Conservation (phyloP, 164 flowering plant species). For the Sextonia rubra region DNA sequence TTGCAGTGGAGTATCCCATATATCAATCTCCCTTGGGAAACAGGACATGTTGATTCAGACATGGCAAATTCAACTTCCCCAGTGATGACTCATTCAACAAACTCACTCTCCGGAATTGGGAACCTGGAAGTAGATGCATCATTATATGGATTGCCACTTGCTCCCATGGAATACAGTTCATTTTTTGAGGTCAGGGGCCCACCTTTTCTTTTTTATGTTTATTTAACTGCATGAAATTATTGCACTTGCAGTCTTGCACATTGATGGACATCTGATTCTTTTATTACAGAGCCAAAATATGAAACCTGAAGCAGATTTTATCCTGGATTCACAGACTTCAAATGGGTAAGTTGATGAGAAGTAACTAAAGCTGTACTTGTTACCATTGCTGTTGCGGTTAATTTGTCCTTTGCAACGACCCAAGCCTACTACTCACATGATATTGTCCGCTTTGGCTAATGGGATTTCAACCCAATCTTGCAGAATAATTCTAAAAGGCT, state of each 20-base stretch:
- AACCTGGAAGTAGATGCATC: conserved; percentile 29
- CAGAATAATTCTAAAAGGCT: too few species aligned
- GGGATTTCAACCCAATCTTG: too few species aligned
- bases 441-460: too few species aligned
- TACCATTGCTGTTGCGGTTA: not conserved
- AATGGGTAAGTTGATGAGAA: conserved; percentile 46
- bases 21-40: conserved; percentile 88
- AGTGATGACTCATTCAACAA: conserved; percentile 22
- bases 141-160: conserved; percentile 63
- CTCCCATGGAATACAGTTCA: conserved; percentile 66
- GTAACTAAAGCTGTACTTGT: not conserved
- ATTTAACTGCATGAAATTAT: not conserved
- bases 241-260: not conserved
- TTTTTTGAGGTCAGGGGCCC: conserved; percentile 62
- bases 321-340: conserved; percentile 32
- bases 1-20: conserved; percentile 88
- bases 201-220: not conserved
- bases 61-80: conserved; percentile 46
- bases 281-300: conserved; percentile 54
- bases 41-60: conserved; percentile 24
- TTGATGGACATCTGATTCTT: not conserved
- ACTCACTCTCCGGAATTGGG: conserved; percentile 16
- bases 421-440: too few species aligned
- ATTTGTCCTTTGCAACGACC: too few species aligned
- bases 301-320: conserved; percentile 71